Base-by-base conservation (phyloP, 306 rosid genomes). In the Fragaria nilgerrensis region DNA sequence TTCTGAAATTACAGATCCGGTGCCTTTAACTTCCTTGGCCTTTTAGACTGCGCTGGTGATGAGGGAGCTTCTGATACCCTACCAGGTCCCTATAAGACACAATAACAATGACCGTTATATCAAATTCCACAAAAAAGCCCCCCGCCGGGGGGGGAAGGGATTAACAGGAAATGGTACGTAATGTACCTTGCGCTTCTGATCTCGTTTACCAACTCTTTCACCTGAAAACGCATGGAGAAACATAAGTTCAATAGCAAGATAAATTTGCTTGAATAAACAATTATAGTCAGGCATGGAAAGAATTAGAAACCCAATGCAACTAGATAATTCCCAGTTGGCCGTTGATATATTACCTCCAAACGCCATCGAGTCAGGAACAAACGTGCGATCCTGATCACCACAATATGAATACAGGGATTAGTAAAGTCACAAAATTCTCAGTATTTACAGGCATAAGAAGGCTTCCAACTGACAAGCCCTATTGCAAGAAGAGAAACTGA, bases 161-260 rank as follows among this genome's bases (percentile, higher is more conserved):
- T 48, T 34, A 48, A 79, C 13, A 53, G 74, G 62, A 62, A 44
- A 66, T 39, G 56, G 81, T 70, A 67, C 22, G 63, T 85, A 92
- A 67, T 16, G 58, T 86, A 95, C 97, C 98, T 96, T 96, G 73
- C 98, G 97, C 82, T 96, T 96, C 81, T 88, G 98, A 71, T 96
- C 98, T 86, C 88, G 90, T 82, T 92, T 96, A 81, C 81, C 88
- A 73, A 82, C 79, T 84, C 97, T 88, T 79, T 96, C 99, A 45
- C 91, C 97, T 91, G 91, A 79, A 70, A 85, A 73, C 48, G 29
- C 53, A 75, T 45, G 77, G 66, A 86, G 16, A 83, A 36, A 71
- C 63, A 79, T 25, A 64, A 70, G 27, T 72, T 81, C 77, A 86
- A 22, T 63, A 83, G 32, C 47, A 71, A 44, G 37, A 70, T 11